Percentiles rank a stretch among this genome's conserved stretches.
These are phyloP conservation scores for Aspergillus sp. DNA, from an alignment of 2,329 filamentous ascomycete species.

Conservation along the genomic window DNA sequence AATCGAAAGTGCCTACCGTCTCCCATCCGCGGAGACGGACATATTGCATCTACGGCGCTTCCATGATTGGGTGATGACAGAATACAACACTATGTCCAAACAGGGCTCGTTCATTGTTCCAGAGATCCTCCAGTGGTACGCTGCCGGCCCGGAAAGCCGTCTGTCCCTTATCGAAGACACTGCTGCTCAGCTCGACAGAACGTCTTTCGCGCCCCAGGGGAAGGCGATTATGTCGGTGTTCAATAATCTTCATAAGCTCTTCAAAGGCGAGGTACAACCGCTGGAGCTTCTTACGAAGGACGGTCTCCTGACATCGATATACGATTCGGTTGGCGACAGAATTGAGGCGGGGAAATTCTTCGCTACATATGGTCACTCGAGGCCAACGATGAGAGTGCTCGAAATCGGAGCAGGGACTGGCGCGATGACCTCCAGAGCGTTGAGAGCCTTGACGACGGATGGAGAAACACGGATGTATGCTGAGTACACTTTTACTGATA, in stretches of 20 bases:
- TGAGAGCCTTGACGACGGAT: slow-evolving; percentile 9
- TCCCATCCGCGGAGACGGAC: slow-evolving; percentile 8
- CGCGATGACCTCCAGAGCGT: slow-evolving; percentile 19
- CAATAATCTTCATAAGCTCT: slow-evolving; percentile 8
- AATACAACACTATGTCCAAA: not conserved
- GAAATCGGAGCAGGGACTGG: slow-evolving; percentile 32
- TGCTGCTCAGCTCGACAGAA: too few relatives aligned
- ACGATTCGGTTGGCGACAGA: slow-evolving; percentile 6
- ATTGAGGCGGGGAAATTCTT: slow-evolving; percentile 8
- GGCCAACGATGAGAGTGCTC: slow-evolving; percentile 22
- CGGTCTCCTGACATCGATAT: slow-evolving; percentile 3
- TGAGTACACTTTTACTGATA: slow-evolving; percentile 30
- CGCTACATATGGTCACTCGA: slow-evolving; percentile 19
- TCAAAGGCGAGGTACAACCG: slow-evolving; percentile 11
- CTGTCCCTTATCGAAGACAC: not conserved
- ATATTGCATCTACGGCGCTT: slow-evolving; percentile 6
- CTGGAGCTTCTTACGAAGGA: slow-evolving; percentile 20
- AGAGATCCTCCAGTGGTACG: too few relatives aligned
- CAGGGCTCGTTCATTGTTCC: not conserved
- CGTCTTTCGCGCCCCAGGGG: too few relatives aligned
- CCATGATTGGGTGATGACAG: too few relatives aligned
- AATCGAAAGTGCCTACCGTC: not conserved
- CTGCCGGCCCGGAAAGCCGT: not conserved
- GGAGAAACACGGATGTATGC: slow-evolving; percentile 14
- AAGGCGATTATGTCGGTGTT: not conserved